These are phyloP conservation scores for Amoebophrya sp. DNA, from an alignment of 169 alveolate species.

Conservation along the genomic window DNA sequence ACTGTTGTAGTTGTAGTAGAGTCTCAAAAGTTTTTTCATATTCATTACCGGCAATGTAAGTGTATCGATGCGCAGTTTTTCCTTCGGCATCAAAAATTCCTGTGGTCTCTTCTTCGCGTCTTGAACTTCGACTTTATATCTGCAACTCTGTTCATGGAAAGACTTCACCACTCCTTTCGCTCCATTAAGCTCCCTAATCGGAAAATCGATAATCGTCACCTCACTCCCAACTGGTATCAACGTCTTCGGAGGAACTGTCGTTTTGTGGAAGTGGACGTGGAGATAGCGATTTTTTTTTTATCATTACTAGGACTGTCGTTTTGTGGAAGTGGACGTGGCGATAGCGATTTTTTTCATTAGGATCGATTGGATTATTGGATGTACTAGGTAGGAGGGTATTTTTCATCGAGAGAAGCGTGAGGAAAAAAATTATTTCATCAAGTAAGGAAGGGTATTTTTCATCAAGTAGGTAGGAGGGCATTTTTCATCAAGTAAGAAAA, in stretches of 20 bases:
- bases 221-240: not conserved
- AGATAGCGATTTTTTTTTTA: not conserved
- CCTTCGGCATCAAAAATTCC: not conserved
- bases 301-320: not conserved
- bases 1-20: not conserved
- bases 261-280: not conserved
- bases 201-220: not conserved
- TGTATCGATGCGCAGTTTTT: not conserved
- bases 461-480: too few species aligned
- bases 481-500: not conserved
- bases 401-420: too few species aligned
- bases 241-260: not conserved
- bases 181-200: not conserved
- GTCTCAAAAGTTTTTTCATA: not conserved
- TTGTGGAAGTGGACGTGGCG: not conserved
- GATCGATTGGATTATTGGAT: too few species aligned
- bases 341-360: not conserved
- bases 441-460: too few species aligned
- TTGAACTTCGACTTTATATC: not conserved
- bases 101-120: conserved; percentile 6
- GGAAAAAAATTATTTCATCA: too few species aligned
- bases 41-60: not conserved
- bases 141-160: not conserved
- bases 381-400: too few species aligned
- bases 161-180: not conserved